phyloP scores from a whole-genome alignment of 306 rosid species.

The Cucumis sativus region Cucumber_9930_V3 NC_026657.2:30113501-30114000 shows the following conservation, averaged over 20 bases:
- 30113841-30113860: conserved; percentile 51
- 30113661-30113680: neutral
- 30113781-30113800: conserved; percentile 38
- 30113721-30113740: conserved; percentile 1
- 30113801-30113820: conserved; percentile 33
- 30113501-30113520: neutral
- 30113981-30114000: conserved; percentile 87
- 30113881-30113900: conserved; percentile 54
- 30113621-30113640: neutral
- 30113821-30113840: conserved; percentile 52
- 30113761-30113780: conserved; percentile 59
- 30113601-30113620: neutral
- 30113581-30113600: neutral
- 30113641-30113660: neutral
- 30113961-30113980: conserved; percentile 37
- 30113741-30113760: conserved; percentile 61
- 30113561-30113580: neutral
- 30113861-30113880: conserved; percentile 51
- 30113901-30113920: conserved; percentile 37
- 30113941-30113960: conserved; percentile 36
- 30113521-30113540: neutral
- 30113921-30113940: conserved; percentile 26
- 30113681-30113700: neutral
- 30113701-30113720: conserved; percentile 7
- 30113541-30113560: neutral